Evolutionary conservation across 2,329 filamentous ascomycete genomes (phyloP), one percentile per base, ranked within the genome.

Genomic region (Chlorencoelia australis): DNA sequence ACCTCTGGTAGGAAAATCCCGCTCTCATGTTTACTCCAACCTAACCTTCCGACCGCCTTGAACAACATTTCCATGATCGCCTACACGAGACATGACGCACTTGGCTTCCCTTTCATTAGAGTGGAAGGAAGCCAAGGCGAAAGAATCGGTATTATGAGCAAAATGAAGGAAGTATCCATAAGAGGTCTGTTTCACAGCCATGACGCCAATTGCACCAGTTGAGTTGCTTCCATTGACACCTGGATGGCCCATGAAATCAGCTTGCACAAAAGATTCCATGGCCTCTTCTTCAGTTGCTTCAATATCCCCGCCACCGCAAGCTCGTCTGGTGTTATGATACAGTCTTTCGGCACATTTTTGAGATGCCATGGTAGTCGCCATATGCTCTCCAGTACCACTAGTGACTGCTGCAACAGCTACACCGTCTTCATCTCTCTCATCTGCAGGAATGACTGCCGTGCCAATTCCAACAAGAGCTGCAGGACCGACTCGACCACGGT

Each of bases 301-400:
- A 11, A 82, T 65, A 44, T 82, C 75, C 6, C 60, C 59, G 5
- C 85, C 85, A 11, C 66, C 71, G 33, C 60, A 62, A 2, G 64
- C 71, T 46, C 73, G 78, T 53, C 68, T 72, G 32, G 69, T 80
- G 48, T 69, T 73, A 46, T 80, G 74, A 55, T 87, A 94, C 17
- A 98, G 69, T 30, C 91, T 75, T 46, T 89, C 82, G 1, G 88
- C 87, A 55, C 87, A 94, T 37, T 81, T 79, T 40, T 81, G 79
- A 5, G 91, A 88, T 8, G 91, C 89, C 71, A 93, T 81, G 0
- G 88, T 93, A 0, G 89, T 95, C 22, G 87, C 84, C 82, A 98
- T 98, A 57, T 98, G 91, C 61, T 98, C 91, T 31, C 91, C 91
- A 3, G 91, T 98, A 18, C 91, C 91, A 55, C 86, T 94, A 25